Evolutionary conservation across 768 basidiomycete genomes (phyloP).

Genomic region (Termitomyces bulborhizus): DNA sequence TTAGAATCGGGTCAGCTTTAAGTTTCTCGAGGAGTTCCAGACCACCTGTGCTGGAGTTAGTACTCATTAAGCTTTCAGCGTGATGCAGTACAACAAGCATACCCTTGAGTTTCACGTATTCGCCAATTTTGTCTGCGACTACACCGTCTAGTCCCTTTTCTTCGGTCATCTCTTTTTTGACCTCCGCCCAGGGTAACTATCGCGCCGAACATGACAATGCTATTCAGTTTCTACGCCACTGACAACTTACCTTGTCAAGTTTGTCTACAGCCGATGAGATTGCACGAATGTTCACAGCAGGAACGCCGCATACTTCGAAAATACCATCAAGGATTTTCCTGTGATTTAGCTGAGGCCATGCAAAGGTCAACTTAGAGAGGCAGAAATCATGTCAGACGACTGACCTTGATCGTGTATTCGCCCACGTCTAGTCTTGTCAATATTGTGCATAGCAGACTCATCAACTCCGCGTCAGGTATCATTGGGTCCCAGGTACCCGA

Average conservation of each 20-base stretch:
- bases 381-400: background rate
- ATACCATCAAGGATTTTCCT: slow-evolving; percentile 96
- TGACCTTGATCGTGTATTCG: slow-evolving; percentile 89
- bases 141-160: slow-evolving; percentile 84
- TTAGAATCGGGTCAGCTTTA: slow-evolving; percentile 54
- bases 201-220: background rate
- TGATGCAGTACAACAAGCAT: background rate
- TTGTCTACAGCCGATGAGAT: slow-evolving; percentile 98
- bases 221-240: background rate
- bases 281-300: slow-evolving; percentile 77
- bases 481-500: slow-evolving; percentile 90
- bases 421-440: slow-evolving; percentile 83
- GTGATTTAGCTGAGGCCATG: slow-evolving; percentile 70
- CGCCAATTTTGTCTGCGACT: slow-evolving; percentile 90
- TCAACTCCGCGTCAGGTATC: slow-evolving; percentile 93
- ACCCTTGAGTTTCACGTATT: slow-evolving; percentile 97
- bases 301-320: slow-evolving; percentile 94
- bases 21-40: slow-evolving; percentile 70
- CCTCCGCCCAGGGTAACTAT: slow-evolving; percentile 84
- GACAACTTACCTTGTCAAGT: slow-evolving; percentile 76
- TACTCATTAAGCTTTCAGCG: background rate
- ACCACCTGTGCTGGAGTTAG: slow-evolving; percentile 49
- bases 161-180: slow-evolving; percentile 93
- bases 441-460: slow-evolving; percentile 77
- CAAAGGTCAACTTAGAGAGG: background rate